Base-by-base conservation (phyloP, 345 rosid genomes). In the Citrus glauca region DNA sequence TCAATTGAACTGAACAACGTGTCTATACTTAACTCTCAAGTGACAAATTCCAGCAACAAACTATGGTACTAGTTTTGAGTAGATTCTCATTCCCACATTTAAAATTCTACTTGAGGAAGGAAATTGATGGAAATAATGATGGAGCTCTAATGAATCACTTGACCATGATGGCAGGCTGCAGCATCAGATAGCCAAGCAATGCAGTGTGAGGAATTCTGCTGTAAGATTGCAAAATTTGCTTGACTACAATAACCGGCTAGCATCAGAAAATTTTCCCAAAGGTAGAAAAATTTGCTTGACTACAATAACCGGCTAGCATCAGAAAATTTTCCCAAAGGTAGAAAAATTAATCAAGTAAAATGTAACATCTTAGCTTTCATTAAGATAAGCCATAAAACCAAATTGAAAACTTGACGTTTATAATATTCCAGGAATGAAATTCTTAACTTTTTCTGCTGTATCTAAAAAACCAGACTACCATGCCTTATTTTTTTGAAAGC, bases 51-150 rank as follows among this genome's bases (percentile, higher is more conserved):
- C n/a, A 66, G 27, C 16, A 8, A 25, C 69, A 66, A 33, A 33
- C 45, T 35, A 65, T 20, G 25, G 45, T 38, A 66, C 45, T 24
- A 66, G 22, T 33, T 66, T 20, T 38, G 8, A 20, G 22, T 20
- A 66, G 69, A 66, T 66, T 66, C 69, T 66, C 45, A 33, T 66
- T 66, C 69, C 38, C 35, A 66, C 69, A 66, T 35, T 19, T 66
- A 66, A 42, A 35, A 33, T 66, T 35, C 38, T 66, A 66, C 22
- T 19, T 19, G 13, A 64, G 40, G 25, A 37, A 33, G 69, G 24
- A 19, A 33, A 66, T 3, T 33, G 6, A 20, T 66, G 37, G 69
- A 66, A 33, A 19, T 66, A 20, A 33, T 6, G 42, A 33, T 6
- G 42, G 69, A 66, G 45, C 25, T 66, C 42, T 66, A 40, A 35